Conservation (phyloP, 192 early-diverging fungal genomes). For the Coemansia sp. region DNA sequence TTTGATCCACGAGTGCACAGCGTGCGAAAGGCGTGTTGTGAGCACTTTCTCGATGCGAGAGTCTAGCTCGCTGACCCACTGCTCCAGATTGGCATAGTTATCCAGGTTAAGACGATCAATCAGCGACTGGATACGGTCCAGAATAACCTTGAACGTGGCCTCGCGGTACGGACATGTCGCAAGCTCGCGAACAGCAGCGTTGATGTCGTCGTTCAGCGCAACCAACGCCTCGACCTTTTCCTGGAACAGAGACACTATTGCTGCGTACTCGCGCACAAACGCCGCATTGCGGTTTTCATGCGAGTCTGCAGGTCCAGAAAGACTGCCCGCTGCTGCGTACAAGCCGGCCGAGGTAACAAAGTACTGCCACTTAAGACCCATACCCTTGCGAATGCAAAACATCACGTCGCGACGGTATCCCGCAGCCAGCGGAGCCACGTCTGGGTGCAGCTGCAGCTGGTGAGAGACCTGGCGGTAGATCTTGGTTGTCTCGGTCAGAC, state of each 20-base stretch:
- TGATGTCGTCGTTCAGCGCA: conserved; percentile 80
- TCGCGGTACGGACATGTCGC: conserved; percentile 74
- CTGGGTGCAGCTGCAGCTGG: conserved; percentile 74
- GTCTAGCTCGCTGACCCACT: conserved; percentile 87
- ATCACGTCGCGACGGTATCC: conserved; percentile 97
- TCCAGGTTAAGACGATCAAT: conserved; percentile 94
- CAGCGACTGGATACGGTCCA: conserved; percentile 85
- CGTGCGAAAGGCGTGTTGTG: conserved; percentile 68
- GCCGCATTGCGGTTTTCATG: conserved; percentile 85
- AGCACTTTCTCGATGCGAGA: conserved; percentile 77
- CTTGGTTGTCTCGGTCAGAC: conserved; percentile 91
- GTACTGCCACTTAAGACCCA: conserved; percentile 89
- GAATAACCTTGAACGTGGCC: conserved; percentile 64
- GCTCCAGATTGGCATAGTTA: conserved; percentile 89
- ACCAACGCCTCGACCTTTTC: conserved; percentile 91
- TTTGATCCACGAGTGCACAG: conserved; percentile 74
- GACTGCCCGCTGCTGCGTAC: conserved; percentile 47
- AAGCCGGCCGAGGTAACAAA: conserved; percentile 70
- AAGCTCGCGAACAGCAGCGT: conserved; percentile 80
- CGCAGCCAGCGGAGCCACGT: conserved; percentile 79
- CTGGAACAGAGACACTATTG: conserved; percentile 88
- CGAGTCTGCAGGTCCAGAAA: conserved; percentile 52
- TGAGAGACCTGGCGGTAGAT: conserved; percentile 88
- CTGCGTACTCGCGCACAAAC: conserved; percentile 95
- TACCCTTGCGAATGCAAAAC: conserved; percentile 71